phyloP scores from a whole-genome alignment of 139 green algal genomes.

The Penium margaritaceum region DNA sequence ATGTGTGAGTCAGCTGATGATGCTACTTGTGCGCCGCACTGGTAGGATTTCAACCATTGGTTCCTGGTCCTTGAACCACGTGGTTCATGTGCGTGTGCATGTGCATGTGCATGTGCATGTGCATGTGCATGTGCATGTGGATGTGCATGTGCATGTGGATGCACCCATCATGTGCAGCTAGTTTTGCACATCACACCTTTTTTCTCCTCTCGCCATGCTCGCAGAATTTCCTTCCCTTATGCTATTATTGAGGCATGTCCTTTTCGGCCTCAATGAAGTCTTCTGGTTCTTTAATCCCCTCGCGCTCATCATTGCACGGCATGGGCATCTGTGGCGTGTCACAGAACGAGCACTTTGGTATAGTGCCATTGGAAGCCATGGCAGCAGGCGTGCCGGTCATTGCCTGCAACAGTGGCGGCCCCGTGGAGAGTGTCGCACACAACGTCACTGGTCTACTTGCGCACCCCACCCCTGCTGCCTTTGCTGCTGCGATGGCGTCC shows the following conservation, averaged over 20 bases:
- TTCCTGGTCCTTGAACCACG: no score
- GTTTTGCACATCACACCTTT: no score
- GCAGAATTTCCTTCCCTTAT: no score
- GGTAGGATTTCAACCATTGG: no score
- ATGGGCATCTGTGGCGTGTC: slow-evolving; percentile 43
- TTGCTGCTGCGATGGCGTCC: slow-evolving; percentile 26
- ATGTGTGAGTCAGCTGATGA: no score
- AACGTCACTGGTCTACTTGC: slow-evolving; percentile 29
- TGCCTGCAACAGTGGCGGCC: slow-evolving; percentile 59
- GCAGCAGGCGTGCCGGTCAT: slow-evolving; percentile 73
- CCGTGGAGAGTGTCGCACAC: slow-evolving; percentile 41
- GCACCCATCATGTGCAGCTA: no score
- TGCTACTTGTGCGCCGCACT: no score
- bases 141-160: no score
- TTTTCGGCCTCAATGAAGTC: background rate
- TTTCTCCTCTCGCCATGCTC: no score
- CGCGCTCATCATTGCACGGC: background rate
- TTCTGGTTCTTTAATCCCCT: background rate
- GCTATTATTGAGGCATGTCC: background rate
- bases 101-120: no score
- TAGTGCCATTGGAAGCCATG: slow-evolving; percentile 96
- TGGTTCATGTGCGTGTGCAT: no score
- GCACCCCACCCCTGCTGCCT: slow-evolving; percentile 10
- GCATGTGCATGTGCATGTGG: no score
- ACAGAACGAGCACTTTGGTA: slow-evolving; percentile 92